Base-by-base conservation (phyloP, 345 rosid genomes). In the Arabidopsis suecica region DNA sequence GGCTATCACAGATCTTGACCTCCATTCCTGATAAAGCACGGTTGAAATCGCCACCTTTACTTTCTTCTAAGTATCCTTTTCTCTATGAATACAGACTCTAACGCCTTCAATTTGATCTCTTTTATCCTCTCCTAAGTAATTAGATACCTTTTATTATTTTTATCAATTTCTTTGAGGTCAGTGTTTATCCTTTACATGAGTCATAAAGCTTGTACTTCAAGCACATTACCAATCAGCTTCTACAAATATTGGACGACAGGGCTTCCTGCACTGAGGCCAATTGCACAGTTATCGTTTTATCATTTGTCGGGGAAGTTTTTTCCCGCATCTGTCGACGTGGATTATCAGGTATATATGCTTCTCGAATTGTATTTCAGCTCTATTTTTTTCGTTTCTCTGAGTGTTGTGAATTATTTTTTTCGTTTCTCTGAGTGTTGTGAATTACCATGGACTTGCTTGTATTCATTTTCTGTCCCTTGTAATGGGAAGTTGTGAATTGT, bases 11-110 rank as follows among this genome's bases (percentile, higher is more conserved):
- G 82, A 81, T 89, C 75, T 73, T 92, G 71, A 80, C 93, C 50
- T 95, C 96, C 49, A 78, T 92, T 78, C 99, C 99, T 71, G 99
- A 95, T 81, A 92, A 90, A 89, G 90, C 88, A 84, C 89, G 84
- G 16, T 63, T 80, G 34, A 80, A 71, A 84, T 87, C 91, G 8
- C 78, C 84, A 7, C 71, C 89, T 61, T 69, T 87, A 53, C 88
- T 94, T 60, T 85, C 93, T 51, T 80, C 97, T 14, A 96, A 92
- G 99, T 95, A 95, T 95, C 97, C 97, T 95, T 86, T 73, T 54
- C 41, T 53, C 12, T 44, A 14, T 67, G 30, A 49, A 14, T 41
- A 50, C 73, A 47, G 49, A 41, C 9, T 47, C 28, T 57, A 47
- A 10, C 9, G 5, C 68, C 72, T 58, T 65, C 67, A 50, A 2